These are phyloP conservation scores for Codiaeum variegatum DNA, from an alignment of 441 rosid species.

Conservation along the genomic window DNA sequence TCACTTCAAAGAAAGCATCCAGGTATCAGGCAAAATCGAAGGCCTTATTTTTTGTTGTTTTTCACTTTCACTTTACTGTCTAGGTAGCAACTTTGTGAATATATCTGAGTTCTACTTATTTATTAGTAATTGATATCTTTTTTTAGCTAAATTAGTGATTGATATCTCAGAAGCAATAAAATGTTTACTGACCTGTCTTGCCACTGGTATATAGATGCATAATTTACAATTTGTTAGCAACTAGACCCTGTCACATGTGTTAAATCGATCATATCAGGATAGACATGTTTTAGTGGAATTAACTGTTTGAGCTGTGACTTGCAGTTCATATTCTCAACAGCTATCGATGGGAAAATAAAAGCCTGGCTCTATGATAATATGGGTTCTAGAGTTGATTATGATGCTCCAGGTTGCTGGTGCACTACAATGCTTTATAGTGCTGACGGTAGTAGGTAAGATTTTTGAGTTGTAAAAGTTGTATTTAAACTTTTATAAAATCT, in stretches of 20 bases:
- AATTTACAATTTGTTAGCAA: not conserved
- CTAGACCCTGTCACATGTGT: not conserved
- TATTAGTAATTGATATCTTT: not conserved
- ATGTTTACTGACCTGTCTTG: not conserved
- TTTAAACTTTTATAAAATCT: too few relatives aligned
- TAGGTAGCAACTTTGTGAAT: constrained; percentile 1
- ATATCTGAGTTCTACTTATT: not conserved
- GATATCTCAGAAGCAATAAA: not conserved
- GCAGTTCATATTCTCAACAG: constrained; percentile 86
- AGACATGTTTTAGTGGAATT: constrained; percentile 8
- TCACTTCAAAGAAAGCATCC: constrained; percentile 78
- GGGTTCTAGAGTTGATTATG: constrained; percentile 82
- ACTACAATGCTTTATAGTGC: constrained; percentile 89
- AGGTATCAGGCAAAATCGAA: constrained; percentile 41
- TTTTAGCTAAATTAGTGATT: too few relatives aligned
- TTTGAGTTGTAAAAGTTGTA: not conserved
- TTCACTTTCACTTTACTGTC: constrained; percentile 9
- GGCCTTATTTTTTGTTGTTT: constrained; percentile 11
- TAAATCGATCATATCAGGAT: not conserved
- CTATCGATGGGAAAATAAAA: constrained; percentile 85
- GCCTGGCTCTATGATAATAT: constrained; percentile 85
- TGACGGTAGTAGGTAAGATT: constrained; percentile 69
- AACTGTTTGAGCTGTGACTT: constrained; percentile 24
- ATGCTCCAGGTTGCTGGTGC: constrained; percentile 78
- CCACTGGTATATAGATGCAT: too few relatives aligned